Conservation (phyloP, 352 stramenopile genomes). For the Pilasporangium apinafurcum region DNA sequence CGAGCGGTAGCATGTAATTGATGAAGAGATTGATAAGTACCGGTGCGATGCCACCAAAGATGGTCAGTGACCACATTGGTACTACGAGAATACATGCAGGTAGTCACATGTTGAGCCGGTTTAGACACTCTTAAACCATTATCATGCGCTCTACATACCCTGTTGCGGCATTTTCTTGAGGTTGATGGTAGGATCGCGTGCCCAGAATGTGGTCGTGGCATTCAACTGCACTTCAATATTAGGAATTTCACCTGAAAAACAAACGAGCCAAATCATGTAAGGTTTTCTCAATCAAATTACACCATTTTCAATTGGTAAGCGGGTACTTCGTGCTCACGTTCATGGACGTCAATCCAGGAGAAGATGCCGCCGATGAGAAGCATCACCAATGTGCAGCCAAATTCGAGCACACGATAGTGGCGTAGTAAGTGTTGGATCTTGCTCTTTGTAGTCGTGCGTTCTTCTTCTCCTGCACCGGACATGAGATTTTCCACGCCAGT, state of each 20-base stretch:
- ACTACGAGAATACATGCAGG: constrained; percentile 15
- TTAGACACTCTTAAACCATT: too few species aligned
- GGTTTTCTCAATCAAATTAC: too few species aligned
- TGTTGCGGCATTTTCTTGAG: constrained; percentile 35
- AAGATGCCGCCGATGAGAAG: constrained; percentile 40
- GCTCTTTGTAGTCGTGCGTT: too few species aligned
- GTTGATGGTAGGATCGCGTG: constrained; percentile 46
- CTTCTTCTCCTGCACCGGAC: too few species aligned
- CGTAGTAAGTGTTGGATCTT: constrained; percentile 17
- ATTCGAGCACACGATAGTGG: constrained; percentile 50
- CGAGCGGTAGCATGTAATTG: constrained; percentile 45
- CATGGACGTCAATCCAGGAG: constrained; percentile 38
- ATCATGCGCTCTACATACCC: too few species aligned
- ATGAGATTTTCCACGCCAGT: too few species aligned
- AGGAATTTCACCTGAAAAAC: too few species aligned
- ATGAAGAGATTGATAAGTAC: constrained; percentile 44
- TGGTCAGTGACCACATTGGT: constrained; percentile 35
- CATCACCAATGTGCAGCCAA: constrained; percentile 37
- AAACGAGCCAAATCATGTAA: too few species aligned
- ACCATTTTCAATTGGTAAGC: too few species aligned
- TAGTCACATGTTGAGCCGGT: too few species aligned
- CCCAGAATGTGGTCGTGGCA: constrained; percentile 24
- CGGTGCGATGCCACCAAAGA: constrained; percentile 22
- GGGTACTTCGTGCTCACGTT: too few species aligned
- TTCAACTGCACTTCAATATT: constrained; percentile 37